Percentiles rank a stretch among this genome's conserved stretches.
Conservation (phyloP, 1,284 basidiomycete genomes). For the Pseudozyma thailandica region DNA sequence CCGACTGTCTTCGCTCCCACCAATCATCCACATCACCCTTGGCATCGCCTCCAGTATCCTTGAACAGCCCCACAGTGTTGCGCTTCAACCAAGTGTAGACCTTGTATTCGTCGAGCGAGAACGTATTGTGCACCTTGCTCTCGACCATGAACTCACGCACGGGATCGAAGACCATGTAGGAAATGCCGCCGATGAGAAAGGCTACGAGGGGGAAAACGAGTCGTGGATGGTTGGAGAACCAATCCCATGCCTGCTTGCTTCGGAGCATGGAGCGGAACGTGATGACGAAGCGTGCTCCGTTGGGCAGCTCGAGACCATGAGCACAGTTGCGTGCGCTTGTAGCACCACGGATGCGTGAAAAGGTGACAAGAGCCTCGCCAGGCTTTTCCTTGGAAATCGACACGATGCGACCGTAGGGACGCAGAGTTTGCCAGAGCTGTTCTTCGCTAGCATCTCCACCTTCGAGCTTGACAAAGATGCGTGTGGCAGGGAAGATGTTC, state of each 20-base stretch:
- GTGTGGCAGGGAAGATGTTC: constrained; percentile 55
- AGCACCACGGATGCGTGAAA: constrained; percentile 74
- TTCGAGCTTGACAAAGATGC: constrained; percentile 54
- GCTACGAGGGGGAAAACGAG: constrained; percentile 85
- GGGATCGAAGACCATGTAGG: constrained; percentile 90
- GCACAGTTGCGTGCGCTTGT: constrained; percentile 85
- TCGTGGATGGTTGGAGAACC: constrained; percentile 84
- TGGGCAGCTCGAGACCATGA: constrained; percentile 75
- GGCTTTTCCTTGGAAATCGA: constrained; percentile 72
- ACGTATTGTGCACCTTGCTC: constrained; percentile 83
- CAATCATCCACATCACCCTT: constrained; percentile 72
- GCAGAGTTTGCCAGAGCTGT: constrained; percentile 60
- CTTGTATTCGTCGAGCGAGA: constrained; percentile 68
- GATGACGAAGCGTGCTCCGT: constrained; percentile 75
- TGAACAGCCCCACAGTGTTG: constrained; percentile 54
- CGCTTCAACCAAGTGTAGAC: constrained; percentile 54
- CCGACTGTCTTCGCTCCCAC: constrained; percentile 84
- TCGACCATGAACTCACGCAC: constrained; percentile 86
- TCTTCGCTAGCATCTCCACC: constrained; percentile 54
- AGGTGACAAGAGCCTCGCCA: constrained; percentile 51
- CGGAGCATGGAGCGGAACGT: constrained; percentile 81
- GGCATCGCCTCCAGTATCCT: constrained; percentile 34
- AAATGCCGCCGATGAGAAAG: constrained; percentile 86
- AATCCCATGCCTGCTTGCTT: constrained; percentile 81
- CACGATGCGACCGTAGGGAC: constrained; percentile 85